Evolutionary conservation across 2,329 filamentous ascomycete species (phyloP).

Genomic region (Fusarium bulbicola): DNA sequence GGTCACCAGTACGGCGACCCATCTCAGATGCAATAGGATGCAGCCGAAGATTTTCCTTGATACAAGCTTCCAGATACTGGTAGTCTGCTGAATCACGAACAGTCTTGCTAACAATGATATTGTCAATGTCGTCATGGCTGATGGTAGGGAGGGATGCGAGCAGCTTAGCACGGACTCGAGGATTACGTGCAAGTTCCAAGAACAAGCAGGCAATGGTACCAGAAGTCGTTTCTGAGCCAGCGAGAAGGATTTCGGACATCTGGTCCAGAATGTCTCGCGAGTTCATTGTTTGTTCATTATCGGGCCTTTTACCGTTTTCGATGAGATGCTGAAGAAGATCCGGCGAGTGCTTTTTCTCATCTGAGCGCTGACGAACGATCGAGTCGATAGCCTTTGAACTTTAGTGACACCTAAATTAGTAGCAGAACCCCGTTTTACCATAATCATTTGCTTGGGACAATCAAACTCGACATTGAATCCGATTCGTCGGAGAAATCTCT

Average conservation of each 20-base stretch:
- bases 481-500: neutral
- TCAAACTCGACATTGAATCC: neutral
- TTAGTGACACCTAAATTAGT: neutral
- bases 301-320: neutral
- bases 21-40: neutral
- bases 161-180: neutral
- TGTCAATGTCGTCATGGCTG: neutral
- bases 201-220: neutral
- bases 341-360: neutral
- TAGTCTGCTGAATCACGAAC: neutral
- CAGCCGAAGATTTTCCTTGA: neutral
- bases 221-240: neutral
- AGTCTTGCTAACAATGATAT: neutral
- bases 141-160: neutral
- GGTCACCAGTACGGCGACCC: neutral
- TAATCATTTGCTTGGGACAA: neutral
- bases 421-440: neutral
- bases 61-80: neutral
- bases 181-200: neutral
- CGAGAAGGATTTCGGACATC: neutral
- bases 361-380: neutral
- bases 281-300: neutral
- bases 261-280: neutral
- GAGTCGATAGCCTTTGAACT: neutral
- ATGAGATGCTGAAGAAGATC: neutral